These are phyloP conservation scores for Leccinum fibrillosum DNA, from an alignment of 768 basidiomycete genomes.

Conservation along the genomic window DNA sequence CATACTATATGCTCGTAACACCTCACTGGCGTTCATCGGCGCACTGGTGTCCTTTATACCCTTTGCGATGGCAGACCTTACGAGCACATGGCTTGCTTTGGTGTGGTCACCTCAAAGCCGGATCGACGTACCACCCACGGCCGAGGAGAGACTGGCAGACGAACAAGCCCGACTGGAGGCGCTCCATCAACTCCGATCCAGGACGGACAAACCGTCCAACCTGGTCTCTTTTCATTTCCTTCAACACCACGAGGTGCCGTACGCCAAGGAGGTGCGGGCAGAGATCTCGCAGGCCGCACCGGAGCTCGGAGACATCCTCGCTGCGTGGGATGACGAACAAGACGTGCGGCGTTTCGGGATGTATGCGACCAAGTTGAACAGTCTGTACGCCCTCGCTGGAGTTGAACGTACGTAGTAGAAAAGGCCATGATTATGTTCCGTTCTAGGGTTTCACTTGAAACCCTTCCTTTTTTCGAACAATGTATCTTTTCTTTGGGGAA, in stretches of 20 bases:
- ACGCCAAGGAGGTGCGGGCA: conserved; percentile 15
- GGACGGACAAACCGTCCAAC: conserved; percentile 24
- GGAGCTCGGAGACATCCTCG: conserved; percentile 15
- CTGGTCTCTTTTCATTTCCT: conserved; percentile 28
- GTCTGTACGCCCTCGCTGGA: conserved; percentile 20
- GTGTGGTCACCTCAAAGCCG: conserved; percentile 32
- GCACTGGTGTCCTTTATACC: conserved; percentile 43
- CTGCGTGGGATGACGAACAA: conserved; percentile 27
- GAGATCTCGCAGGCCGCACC: conserved; percentile 17
- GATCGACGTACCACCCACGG: conserved; percentile 33
- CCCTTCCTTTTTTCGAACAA: not conserved
- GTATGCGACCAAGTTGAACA: conserved; percentile 28
- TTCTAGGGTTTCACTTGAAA: not conserved
- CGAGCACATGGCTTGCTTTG: conserved; percentile 47
- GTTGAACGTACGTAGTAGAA: not conserved
- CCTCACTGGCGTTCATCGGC: conserved; percentile 46
- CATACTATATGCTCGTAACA: conserved; percentile 45
- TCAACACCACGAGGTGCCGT: conserved; percentile 16
- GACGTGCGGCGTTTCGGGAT: conserved; percentile 24
- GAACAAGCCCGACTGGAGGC: conserved; percentile 35
- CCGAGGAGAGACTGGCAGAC: conserved; percentile 33
- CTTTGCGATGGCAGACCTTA: conserved; percentile 46
- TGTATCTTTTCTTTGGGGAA: not conserved
- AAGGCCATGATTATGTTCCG: not conserved
- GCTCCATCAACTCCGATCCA: conserved; percentile 19